These are phyloP conservation scores for Phoma herbarum DNA, from an alignment of 2,329 filamentous ascomycete genomes.

Conservation along the genomic window DNA sequence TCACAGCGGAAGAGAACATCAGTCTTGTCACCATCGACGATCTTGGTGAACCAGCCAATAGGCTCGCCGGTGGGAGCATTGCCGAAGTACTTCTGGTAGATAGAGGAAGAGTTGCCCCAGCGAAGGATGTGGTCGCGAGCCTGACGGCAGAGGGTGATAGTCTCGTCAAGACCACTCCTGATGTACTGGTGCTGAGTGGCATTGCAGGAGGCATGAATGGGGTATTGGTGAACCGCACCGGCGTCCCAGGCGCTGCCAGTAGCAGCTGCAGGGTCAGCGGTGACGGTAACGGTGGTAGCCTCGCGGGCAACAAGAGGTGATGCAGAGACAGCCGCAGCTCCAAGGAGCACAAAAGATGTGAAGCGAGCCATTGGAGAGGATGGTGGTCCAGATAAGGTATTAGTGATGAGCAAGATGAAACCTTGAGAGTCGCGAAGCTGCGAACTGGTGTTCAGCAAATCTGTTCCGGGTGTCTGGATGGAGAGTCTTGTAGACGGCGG, in stretches of 20 bases:
- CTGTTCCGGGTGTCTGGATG: slow-evolving; percentile 35
- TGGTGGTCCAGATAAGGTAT: slow-evolving; percentile 7
- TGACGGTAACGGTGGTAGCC: slow-evolving; percentile 35
- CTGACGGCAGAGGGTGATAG: slow-evolving; percentile 65
- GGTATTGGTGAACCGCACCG: slow-evolving; percentile 54
- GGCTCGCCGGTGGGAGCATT: slow-evolving; percentile 65
- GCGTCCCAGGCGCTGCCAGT: slow-evolving; percentile 42
- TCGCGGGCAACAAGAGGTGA: slow-evolving; percentile 37
- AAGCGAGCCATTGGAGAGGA: slow-evolving; percentile 35
- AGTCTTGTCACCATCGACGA: slow-evolving; percentile 66
- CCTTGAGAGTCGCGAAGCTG: slow-evolving; percentile 17
- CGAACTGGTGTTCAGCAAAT: slow-evolving; percentile 29
- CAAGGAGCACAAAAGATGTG: slow-evolving; percentile 37
- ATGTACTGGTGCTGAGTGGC: slow-evolving; percentile 67
- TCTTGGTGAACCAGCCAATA: slow-evolving; percentile 69
- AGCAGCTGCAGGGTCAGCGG: slow-evolving; percentile 23
- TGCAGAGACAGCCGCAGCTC: slow-evolving; percentile 40
- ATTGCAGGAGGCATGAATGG: slow-evolving; percentile 73
- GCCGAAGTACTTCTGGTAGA: slow-evolving; percentile 74
- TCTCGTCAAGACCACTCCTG: slow-evolving; percentile 65
- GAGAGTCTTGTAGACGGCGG: slow-evolving; percentile 20
- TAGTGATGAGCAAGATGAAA: slow-evolving; percentile 9
- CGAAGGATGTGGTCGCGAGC: slow-evolving; percentile 69
- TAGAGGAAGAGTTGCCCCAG: slow-evolving; percentile 65
- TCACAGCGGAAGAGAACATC: slow-evolving; percentile 72